A percentile compares a stretch with the other conserved stretches of the same genome.
Conservation (phyloP, 139 green algal genomes). For the Choricystis sp. region DNA sequence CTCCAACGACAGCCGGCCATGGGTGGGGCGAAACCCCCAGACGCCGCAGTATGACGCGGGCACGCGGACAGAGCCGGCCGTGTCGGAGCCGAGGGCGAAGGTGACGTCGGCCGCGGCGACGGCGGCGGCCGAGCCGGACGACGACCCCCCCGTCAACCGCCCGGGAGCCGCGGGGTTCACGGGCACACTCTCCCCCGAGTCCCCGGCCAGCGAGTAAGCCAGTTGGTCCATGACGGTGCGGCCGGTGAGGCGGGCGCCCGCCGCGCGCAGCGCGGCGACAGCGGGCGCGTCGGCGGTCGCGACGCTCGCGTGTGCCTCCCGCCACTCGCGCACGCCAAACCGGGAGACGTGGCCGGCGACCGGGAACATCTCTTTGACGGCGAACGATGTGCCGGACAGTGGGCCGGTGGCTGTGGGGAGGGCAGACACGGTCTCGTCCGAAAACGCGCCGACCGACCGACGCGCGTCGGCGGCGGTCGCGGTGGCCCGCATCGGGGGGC, state of each 20-base stretch:
- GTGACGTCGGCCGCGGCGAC: constrained; percentile 54
- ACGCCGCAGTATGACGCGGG: constrained; percentile 76
- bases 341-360: background rate
- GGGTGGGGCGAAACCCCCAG: constrained; percentile 68
- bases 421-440: no score
- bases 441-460: no score
- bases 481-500: no score
- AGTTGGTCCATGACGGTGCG: constrained; percentile 78
- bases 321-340: background rate
- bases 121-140: constrained; percentile 69
- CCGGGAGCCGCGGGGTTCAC: constrained; percentile 62
- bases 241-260: background rate
- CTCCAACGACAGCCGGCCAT: constrained; percentile 46
- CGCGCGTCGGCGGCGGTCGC: no score
- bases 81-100: constrained; percentile 76
- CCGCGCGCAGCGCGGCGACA: background rate
- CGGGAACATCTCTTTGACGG: background rate
- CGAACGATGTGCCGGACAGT: no score
- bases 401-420: no score
- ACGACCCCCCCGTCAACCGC: constrained; percentile 76
- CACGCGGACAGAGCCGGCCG: constrained; percentile 68
- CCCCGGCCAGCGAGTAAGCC: constrained; percentile 42
- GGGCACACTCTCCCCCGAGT: constrained; percentile 88
- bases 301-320: background rate
- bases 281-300: no score